phyloP scores from a whole-genome alignment of 2,329 filamentous ascomycete species.

The Pseudopyricularia javanii region DNA sequence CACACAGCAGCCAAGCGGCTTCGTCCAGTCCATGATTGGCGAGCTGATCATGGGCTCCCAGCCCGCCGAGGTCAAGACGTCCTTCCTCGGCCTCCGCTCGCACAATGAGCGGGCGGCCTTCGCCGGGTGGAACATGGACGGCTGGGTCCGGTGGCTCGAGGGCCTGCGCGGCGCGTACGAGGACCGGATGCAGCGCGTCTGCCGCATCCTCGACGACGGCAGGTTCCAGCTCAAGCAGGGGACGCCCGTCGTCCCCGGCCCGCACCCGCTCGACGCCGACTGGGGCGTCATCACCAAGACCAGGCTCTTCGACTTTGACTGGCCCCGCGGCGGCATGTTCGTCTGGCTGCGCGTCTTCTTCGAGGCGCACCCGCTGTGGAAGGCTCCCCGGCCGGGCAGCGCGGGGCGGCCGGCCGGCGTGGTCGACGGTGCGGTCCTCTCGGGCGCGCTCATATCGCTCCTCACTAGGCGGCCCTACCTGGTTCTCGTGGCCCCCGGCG shows the following conservation, averaged over 20 bases:
- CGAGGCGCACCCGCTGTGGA: slow-evolving; percentile 58
- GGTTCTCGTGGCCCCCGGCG: slow-evolving; percentile 59
- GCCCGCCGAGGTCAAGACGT: slow-evolving; percentile 22
- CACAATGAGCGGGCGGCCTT: slow-evolving; percentile 31
- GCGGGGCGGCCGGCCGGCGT: slow-evolving; percentile 14
- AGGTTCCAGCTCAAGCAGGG: slow-evolving; percentile 53
- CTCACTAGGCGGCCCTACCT: slow-evolving; percentile 57
- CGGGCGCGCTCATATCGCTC: slow-evolving; percentile 57
- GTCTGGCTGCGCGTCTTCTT: slow-evolving; percentile 69
- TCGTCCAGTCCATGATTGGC: slow-evolving; percentile 74
- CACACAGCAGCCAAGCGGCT: slow-evolving; percentile 79
- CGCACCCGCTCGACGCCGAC: slow-evolving; percentile 22
- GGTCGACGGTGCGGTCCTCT: slow-evolving; percentile 42
- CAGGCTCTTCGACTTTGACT: slow-evolving; percentile 61
- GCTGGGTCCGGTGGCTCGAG: slow-evolving; percentile 86
- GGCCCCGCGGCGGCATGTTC: slow-evolving; percentile 86
- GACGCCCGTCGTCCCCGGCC: slow-evolving; percentile 19
- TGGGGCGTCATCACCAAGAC: slow-evolving; percentile 69
- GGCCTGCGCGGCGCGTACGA: slow-evolving; percentile 78
- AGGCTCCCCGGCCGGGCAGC: slow-evolving; percentile 15
- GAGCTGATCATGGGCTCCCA: slow-evolving; percentile 65
- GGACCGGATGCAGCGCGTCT: slow-evolving; percentile 73
- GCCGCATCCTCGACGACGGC: slow-evolving; percentile 56
- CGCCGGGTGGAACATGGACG: slow-evolving; percentile 62
- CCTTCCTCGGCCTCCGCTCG: slow-evolving; percentile 28